Percentiles rank a stretch among this genome's conserved stretches.
These are phyloP conservation scores for Bondarzewia mesenterica DNA, from an alignment of 1,284 basidiomycete genomes.

Conservation along the genomic window DNA sequence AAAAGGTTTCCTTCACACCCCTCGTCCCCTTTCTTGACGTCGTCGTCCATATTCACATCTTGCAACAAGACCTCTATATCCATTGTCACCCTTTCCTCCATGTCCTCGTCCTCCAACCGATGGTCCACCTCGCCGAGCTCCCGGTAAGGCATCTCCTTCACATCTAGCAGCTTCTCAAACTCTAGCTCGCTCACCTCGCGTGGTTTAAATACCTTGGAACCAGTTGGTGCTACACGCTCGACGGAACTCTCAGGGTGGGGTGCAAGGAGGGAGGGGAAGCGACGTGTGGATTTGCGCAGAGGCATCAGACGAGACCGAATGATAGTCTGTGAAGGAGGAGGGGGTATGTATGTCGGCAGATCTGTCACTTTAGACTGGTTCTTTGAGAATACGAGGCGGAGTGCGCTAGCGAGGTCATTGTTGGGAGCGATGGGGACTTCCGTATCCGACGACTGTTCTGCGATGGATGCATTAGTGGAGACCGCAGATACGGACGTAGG, in stretches of 20 bases:
- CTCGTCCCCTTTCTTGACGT: not conserved
- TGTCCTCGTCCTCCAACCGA: not conserved
- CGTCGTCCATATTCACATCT: not conserved
- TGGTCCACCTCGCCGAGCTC: not conserved
- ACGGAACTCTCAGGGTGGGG: too few relatives aligned
- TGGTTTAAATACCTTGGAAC: not conserved
- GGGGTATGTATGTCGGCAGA: not conserved
- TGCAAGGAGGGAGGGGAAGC: too few relatives aligned
- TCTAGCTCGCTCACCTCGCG: not conserved
- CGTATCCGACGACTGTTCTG: too few relatives aligned
- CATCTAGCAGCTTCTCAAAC: not conserved
- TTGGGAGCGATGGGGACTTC: not conserved
- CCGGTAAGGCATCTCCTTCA: not conserved
- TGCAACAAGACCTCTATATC: not conserved
- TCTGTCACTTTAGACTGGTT: not conserved
- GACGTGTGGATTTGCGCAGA: not conserved
- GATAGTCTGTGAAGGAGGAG: not conserved
- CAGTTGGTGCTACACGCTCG: not conserved
- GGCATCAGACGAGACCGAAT: not conserved
- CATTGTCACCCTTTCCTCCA: not conserved
- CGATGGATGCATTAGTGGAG: not conserved
- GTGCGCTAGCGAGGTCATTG: not conserved
- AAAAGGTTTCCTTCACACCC: not conserved
- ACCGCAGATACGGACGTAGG: not conserved
- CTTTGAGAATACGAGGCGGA: not conserved